These are phyloP conservation scores for Candida fluviatilis DNA, from an alignment of 805 yeast species.

Conservation along the genomic window DNA sequence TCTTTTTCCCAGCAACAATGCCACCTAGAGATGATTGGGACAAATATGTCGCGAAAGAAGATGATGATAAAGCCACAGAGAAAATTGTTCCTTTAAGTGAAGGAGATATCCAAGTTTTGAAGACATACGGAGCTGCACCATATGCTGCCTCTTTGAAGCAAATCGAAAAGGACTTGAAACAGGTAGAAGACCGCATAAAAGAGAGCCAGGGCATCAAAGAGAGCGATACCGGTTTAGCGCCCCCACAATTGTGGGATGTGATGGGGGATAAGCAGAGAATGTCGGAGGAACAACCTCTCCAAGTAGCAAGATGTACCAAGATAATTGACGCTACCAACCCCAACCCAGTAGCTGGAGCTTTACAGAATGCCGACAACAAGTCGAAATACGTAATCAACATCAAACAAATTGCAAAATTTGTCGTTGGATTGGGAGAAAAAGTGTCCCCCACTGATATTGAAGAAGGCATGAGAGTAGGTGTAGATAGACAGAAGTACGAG, in stretches of 20 bases:
- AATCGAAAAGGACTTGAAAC: constrained; percentile 83
- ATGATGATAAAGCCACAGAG: constrained; percentile 57
- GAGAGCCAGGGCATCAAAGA: constrained; percentile 94
- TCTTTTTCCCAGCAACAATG: constrained; percentile 54
- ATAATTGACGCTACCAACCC: constrained; percentile 65
- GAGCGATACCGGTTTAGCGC: constrained; percentile 96
- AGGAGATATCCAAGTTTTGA: constrained; percentile 95
- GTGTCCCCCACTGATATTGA: constrained; percentile 98
- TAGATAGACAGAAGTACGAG: constrained; percentile 94
- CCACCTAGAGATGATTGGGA: constrained; percentile 97
- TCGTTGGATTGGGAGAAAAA: constrained; percentile 92
- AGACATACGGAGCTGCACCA: constrained; percentile 97
- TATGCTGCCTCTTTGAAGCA: constrained; percentile 77
- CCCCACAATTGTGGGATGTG: constrained; percentile 96
- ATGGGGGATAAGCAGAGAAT: constrained; percentile 92
- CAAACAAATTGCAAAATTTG: constrained; percentile 97
- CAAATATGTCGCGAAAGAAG: constrained; percentile 79
- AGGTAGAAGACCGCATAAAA: constrained; percentile 80
- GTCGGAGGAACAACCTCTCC: constrained; percentile 92
- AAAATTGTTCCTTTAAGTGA: constrained; percentile 85
- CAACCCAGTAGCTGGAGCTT: constrained; percentile 26
- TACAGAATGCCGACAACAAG: constrained; percentile 71
- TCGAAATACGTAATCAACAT: constrained; percentile 92
- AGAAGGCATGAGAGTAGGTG: constrained; percentile 99
- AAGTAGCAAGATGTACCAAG: constrained; percentile 98